Evolutionary conservation across 495 filamentous ascomycete genomes (phyloP), one percentile per base, ranked within the genome.

Genomic region (Daldinia childiae): DNA sequence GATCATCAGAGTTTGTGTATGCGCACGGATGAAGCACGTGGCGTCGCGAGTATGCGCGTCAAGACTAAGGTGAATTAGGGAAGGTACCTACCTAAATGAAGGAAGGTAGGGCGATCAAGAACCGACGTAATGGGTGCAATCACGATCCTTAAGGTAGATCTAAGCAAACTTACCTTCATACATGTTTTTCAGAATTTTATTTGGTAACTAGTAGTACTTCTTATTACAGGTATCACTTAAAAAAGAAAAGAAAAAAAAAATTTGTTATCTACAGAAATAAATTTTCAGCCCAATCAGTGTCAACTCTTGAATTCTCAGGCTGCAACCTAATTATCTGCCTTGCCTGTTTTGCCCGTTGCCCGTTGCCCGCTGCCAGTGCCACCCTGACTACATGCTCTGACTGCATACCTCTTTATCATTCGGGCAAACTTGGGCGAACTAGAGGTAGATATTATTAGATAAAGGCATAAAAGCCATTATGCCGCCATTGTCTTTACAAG

Each of bases 401-500:
- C n/a, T 17, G 26, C 26, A 27, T 29, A 29, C 27, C 27, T 29
- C 27, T 29, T 29, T 29, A 29, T 29, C 6, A 29, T 8, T 48
- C 8, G 43, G n/a, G n/a, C 43, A 6, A 19, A 24, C 3, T 21
- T 48, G 43, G 7, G 43, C 43, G 1, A 24, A 14, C 17, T 24
- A n/a, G n/a, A n/a, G n/a, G n/a, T 14, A 48, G 4, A 14, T 48
- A 9, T 21, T 21, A 17, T 0, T 24, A 12, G 19, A 24, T 9
- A 48, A 48, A 48, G 7, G 2, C 43, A 24, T 11, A 48, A 30
- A 29, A 17, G 14, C 26, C 4, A 30, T 24, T 17, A 54, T 54
- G 50, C 61, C 34, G 34, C 61, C 50, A 8, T 38, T 64, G 5
- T 64, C 60, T 19, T 63, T 34, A 19, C 34, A 50, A 19, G 39